Conservation (phyloP, 2,329 filamentous ascomycete species). For the Diaporthe humulicola region DNA sequence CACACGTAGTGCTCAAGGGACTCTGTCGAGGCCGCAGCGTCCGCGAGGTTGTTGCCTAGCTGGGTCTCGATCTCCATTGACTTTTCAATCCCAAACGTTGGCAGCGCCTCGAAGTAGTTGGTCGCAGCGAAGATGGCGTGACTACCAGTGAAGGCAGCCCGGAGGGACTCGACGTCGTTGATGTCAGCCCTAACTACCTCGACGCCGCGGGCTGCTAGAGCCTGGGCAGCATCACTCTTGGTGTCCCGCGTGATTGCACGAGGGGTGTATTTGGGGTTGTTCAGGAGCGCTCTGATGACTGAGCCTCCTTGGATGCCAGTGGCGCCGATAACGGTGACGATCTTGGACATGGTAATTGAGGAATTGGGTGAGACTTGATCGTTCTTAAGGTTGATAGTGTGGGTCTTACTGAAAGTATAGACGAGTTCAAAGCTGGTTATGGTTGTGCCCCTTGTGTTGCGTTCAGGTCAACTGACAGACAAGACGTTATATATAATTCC, state of each 20-base stretch:
- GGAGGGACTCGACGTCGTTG: conserved; percentile 46
- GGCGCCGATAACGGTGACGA: conserved; percentile 50
- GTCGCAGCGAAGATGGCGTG: conserved; percentile 54
- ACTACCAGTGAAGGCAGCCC: conserved; percentile 35
- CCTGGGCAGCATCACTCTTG: conserved; percentile 48
- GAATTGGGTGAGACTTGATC: neutral
- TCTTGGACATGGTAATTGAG: conserved; percentile 38
- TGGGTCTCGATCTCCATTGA: conserved; percentile 53
- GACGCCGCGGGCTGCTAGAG: conserved; percentile 46
- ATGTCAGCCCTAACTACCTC: conserved; percentile 50
- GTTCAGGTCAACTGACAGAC: neutral
- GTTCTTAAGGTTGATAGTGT: neutral
- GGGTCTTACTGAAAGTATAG: neutral
- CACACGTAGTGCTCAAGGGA: conserved; percentile 60
- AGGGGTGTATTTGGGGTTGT: conserved; percentile 45
- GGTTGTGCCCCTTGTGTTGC: neutral
- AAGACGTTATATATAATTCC: neutral
- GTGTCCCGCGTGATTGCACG: conserved; percentile 50
- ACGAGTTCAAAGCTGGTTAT: neutral
- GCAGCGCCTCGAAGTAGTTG: conserved; percentile 56
- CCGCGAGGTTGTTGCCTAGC: conserved; percentile 57
- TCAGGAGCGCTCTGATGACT: conserved; percentile 48
- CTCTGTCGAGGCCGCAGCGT: conserved; percentile 52
- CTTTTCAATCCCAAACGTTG: conserved; percentile 45
- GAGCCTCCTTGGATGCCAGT: conserved; percentile 52